Evolutionary conservation across 768 basidiomycete genomes (phyloP), one percentile per base, ranked within the genome.

Genomic region (Collybia mongolica): DNA sequence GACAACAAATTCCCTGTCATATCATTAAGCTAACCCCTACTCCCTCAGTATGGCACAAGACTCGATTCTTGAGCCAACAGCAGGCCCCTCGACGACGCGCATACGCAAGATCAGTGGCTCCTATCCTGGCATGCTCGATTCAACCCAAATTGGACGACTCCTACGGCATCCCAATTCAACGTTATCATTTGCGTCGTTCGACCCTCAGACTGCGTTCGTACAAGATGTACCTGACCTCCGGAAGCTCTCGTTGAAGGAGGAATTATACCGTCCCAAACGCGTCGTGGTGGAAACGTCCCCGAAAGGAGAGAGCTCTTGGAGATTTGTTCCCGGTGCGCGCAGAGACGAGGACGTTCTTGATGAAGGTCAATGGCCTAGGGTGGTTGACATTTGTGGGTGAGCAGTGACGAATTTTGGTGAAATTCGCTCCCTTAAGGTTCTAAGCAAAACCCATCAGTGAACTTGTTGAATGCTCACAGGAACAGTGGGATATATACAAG

Each of bases 401-500:
- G 83, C 64, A 32, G 45, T 20, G 26, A 42, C 46, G 46, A 29
- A 35, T 14, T 40, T 43, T 39, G 14, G n/a, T 35, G 39, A 22
- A 39, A 17, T 29, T 41, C 32, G 14, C 32, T 51, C 32, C 32
- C 11, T 32, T 12, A 32, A 32, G 41, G 36, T 37, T 43, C 40
- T 48, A 6, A 57, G 52, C 51, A 48, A 49, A 52, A 35, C 20
- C 54, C 46, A 52, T 17, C 48, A 85, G 84, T 8, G 68, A 79
- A 65, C 61, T 65, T 1, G 65, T 79, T 46, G 63, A 77, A 51
- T 79, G 78, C 60, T 77, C 79, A 17, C 86, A 86, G 62, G 87
- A 91, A 29, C 88, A 90, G 63, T 92, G 90, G 90, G 90, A 92
- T 53, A 83, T 91, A 23, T 85, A 90, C 69, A 91, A 90, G 61